A percentile compares a stretch with the other conserved stretches of the same genome.
Evolutionary conservation across 345 rosid genomes (phyloP).

Genomic region (Firmiana major): DNA sequence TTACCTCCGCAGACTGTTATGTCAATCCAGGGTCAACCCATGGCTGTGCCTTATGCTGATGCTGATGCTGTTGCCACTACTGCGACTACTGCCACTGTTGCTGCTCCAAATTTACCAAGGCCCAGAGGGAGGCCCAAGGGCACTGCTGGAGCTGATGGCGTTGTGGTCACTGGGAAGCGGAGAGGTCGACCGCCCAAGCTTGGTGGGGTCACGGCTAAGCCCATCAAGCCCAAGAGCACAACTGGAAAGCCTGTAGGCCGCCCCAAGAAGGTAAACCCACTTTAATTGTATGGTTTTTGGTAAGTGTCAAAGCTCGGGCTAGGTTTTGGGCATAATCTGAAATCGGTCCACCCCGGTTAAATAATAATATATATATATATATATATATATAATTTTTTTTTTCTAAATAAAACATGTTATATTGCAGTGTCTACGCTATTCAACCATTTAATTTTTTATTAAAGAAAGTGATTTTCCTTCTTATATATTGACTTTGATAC

Average conservation of each 20-base stretch:
- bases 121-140: constrained; percentile 59
- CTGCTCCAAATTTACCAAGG: constrained; percentile 11
- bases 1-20: background rate
- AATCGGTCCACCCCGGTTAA: too few relatives aligned
- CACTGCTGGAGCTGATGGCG: background rate
- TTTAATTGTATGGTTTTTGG: background rate
- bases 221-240: constrained; percentile 28
- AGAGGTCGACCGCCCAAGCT: constrained; percentile 54
- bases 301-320: background rate
- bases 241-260: constrained; percentile 59
- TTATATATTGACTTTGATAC: too few relatives aligned
- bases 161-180: constrained; percentile 29
- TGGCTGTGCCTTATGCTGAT: constrained; percentile 27
- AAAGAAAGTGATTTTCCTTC: too few relatives aligned
- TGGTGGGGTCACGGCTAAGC: constrained; percentile 26
- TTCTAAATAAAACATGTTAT: too few relatives aligned
- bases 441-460: too few relatives aligned
- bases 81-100: background rate
- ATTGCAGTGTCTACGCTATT: too few relatives aligned
- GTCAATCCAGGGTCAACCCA: constrained; percentile 18
- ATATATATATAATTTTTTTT: too few relatives aligned
- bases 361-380: too few relatives aligned
- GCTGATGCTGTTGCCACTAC: background rate
- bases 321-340: too few relatives aligned
- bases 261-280: constrained; percentile 57